A percentile compares a stretch with the other conserved stretches of the same genome.
These are phyloP conservation scores for Astrocystis sublimbata DNA, from an alignment of 495 filamentous ascomycete genomes.

Conservation along the genomic window DNA sequence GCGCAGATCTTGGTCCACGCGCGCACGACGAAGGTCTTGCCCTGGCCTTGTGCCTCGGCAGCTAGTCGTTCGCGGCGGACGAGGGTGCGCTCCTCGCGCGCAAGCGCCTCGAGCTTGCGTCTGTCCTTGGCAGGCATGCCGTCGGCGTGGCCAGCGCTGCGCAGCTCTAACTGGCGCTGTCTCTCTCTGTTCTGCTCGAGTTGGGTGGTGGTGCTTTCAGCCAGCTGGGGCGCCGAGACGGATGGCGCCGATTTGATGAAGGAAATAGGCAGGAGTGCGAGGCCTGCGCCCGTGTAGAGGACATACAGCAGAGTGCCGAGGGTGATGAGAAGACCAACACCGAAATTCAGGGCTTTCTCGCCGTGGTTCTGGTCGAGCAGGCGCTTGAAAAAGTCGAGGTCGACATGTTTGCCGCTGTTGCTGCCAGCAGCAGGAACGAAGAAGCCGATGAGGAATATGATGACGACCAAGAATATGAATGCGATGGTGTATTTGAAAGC, in stretches of 20 bases:
- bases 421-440: constrained; percentile 77
- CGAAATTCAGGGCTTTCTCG: constrained; percentile 88
- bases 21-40: constrained; percentile 65
- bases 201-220: constrained; percentile 71
- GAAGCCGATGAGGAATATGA: constrained; percentile 89
- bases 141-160: constrained; percentile 72
- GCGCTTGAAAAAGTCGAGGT: constrained; percentile 88
- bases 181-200: constrained; percentile 86
- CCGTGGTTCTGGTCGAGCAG: constrained; percentile 84
- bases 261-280: constrained; percentile 84
- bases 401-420: constrained; percentile 60
- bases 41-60: constrained; percentile 74
- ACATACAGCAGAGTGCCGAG: constrained; percentile 83
- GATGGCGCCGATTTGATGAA: constrained; percentile 88
- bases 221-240: constrained; percentile 72
- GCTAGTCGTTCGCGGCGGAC: constrained; percentile 86
- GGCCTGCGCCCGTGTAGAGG: constrained; percentile 83
- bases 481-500: constrained; percentile 88
- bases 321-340: constrained; percentile 78
- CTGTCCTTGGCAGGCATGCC: constrained; percentile 81
- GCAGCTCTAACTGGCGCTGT: constrained; percentile 85
- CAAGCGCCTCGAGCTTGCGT: constrained; percentile 81
- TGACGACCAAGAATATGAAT: constrained; percentile 75
- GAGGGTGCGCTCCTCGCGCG: constrained; percentile 88
- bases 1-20: constrained; percentile 77